Percentiles rank a stretch among this genome's conserved stretches.
phyloP scores from a whole-genome alignment of 768 basidiomycete species.

The Cystobasidium onofrii region DNA sequence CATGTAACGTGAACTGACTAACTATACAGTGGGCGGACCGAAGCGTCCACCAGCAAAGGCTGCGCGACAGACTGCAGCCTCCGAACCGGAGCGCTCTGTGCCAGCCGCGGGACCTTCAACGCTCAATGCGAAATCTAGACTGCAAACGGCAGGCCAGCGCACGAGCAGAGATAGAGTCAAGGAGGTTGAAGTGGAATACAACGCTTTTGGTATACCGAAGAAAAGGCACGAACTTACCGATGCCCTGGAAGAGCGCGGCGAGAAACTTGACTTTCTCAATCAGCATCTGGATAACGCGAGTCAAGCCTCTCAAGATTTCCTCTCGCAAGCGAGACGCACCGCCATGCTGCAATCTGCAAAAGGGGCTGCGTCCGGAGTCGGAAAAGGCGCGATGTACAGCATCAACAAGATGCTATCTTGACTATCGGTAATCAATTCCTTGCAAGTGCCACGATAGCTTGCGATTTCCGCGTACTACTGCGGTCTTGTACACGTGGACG shows the following conservation, averaged over 20 bases:
- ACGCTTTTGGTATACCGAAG: constrained; percentile 32
- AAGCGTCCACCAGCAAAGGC: constrained; percentile 31
- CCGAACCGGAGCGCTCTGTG: not conserved
- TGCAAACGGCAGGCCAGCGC: not conserved
- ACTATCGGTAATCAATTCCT: not conserved
- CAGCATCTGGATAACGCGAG: constrained; percentile 38
- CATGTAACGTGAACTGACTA: not conserved
- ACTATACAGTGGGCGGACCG: constrained; percentile 33
- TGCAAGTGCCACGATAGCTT: too few species aligned
- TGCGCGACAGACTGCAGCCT: constrained; percentile 1
- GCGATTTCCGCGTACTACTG: too few species aligned
- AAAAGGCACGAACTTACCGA: constrained; percentile 32
- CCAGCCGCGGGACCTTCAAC: constrained; percentile 10
- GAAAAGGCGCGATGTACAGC: not conserved
- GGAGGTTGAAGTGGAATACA: constrained; percentile 33
- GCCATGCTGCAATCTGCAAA: constrained; percentile 21
- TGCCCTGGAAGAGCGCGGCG: constrained; percentile 39
- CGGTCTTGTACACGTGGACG: too few species aligned
- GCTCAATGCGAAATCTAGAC: constrained; percentile 1
- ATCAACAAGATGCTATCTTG: constrained; percentile 22
- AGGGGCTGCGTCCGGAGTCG: constrained; percentile 26
- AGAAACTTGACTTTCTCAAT: constrained; percentile 36
- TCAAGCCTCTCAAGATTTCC: constrained; percentile 33
- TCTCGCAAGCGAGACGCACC: constrained; percentile 27
- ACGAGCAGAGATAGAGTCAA: not conserved